These are phyloP conservation scores for Cynanchum wilfordii DNA, from an alignment of 257 asterid genomes.

Conservation along the genomic window DNA sequence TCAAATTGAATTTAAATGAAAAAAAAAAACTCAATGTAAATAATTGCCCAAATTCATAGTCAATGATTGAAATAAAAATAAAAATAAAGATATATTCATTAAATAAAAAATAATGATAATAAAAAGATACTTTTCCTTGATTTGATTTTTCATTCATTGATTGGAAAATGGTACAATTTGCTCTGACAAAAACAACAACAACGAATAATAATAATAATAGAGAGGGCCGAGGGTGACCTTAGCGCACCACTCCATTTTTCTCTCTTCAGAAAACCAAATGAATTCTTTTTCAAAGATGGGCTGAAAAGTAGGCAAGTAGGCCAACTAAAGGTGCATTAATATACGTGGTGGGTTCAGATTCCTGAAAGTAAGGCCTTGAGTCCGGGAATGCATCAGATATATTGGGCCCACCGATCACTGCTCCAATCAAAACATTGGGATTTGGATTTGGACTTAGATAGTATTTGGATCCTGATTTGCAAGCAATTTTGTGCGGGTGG, in stretches of 20 bases:
- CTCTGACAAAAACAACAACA: neutral
- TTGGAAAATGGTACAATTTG: constrained; percentile 9
- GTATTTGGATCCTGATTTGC: constrained; percentile 61
- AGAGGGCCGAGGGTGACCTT: constrained; percentile 87
- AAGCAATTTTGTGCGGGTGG: constrained; percentile 57
- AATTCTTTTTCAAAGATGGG: constrained; percentile 40
- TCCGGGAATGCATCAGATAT: constrained; percentile 60
- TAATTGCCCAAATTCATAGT: too few species aligned
- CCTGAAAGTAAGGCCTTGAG: constrained; percentile 66
- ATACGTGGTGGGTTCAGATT: constrained; percentile 83
- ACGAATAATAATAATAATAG: constrained; percentile 1
- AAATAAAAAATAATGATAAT: too few species aligned
- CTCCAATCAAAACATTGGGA: constrained; percentile 64
- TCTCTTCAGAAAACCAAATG: constrained; percentile 9
- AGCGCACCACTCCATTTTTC: constrained; percentile 55
- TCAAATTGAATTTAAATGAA: too few species aligned
- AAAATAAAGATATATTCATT: too few species aligned
- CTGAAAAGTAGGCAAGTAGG: constrained; percentile 62
- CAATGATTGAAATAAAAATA: too few species aligned
- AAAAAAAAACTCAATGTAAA: too few species aligned
- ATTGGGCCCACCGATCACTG: constrained; percentile 83
- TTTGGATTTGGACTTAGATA: constrained; percentile 58
- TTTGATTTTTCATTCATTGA: neutral
- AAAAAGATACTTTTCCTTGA: neutral
- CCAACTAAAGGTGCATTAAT: constrained; percentile 80